phyloP scores from a whole-genome alignment of 192 early-diverging fungal genomes.

The Phycomyces blakesleeanus region DNA sequence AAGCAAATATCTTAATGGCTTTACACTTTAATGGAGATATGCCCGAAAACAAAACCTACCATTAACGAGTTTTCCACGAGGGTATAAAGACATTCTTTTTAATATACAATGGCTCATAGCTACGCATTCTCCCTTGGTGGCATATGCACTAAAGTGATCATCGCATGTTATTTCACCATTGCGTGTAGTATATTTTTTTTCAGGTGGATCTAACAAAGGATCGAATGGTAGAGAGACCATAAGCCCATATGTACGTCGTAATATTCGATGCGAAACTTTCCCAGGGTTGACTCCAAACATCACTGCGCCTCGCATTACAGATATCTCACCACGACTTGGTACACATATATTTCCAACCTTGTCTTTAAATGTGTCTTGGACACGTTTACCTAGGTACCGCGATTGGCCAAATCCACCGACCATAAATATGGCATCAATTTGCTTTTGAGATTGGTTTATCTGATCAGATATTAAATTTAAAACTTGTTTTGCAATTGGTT shows the following conservation, averaged over 20 bases:
- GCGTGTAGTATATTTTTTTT: slow-evolving; percentile 31
- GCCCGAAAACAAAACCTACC: too few species aligned
- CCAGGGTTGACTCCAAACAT: slow-evolving; percentile 32
- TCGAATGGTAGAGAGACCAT: slow-evolving; percentile 38
- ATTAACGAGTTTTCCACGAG: too few species aligned
- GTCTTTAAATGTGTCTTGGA: slow-evolving; percentile 31
- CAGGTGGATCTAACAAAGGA: slow-evolving; percentile 37
- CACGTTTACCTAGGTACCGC: slow-evolving; percentile 32
- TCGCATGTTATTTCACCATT: slow-evolving; percentile 40
- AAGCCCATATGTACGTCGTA: slow-evolving; percentile 39
- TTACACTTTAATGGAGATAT: too few species aligned
- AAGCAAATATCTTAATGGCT: too few species aligned
- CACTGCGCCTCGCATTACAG: slow-evolving; percentile 43
- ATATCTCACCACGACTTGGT: slow-evolving; percentile 42
- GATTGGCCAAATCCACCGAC: slow-evolving; percentile 52
- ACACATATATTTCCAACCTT: slow-evolving; percentile 32
- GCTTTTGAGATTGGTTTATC: slow-evolving; percentile 26
- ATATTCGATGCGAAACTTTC: slow-evolving; percentile 31
- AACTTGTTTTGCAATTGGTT: slow-evolving; percentile 44
- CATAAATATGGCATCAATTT: slow-evolving; percentile 42
- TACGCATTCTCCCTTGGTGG: slow-evolving; percentile 37
- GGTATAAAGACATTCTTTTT: too few species aligned
- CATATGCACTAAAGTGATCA: slow-evolving; percentile 37
- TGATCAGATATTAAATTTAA: slow-evolving; percentile 42
- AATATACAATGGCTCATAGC: background rate